Percentiles rank a stretch among this genome's conserved stretches.
phyloP scores from a whole-genome alignment of 2,329 filamentous ascomycete species.

The Botrytis paeoniae region DNA sequence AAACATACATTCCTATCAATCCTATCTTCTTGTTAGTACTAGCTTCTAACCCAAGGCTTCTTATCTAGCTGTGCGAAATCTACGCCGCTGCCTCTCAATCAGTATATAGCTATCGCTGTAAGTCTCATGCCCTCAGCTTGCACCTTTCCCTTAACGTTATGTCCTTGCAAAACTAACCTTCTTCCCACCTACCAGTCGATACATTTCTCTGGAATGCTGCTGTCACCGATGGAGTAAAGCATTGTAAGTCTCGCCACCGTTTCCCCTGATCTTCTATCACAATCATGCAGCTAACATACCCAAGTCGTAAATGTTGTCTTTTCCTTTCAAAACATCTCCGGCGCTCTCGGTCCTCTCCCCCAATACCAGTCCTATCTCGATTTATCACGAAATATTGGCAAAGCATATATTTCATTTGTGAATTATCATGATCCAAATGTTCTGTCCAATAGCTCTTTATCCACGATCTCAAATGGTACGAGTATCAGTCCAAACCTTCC shows the following conservation, averaged over 20 bases:
- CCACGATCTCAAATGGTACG: constrained; percentile 9
- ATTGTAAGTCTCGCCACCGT: constrained; percentile 34
- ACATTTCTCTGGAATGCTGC: constrained; percentile 43
- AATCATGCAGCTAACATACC: not conserved
- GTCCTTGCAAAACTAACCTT: not conserved
- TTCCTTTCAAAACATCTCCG: constrained; percentile 50
- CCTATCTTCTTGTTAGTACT: not conserved
- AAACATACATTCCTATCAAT: not conserved
- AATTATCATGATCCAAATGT: constrained; percentile 44
- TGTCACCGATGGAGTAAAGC: constrained; percentile 44
- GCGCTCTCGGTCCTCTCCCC: constrained; percentile 46
- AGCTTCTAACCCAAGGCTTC: not conserved
- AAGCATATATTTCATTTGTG: constrained; percentile 41
- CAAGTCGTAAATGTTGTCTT: constrained; percentile 47
- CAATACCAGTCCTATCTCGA: constrained; percentile 41
- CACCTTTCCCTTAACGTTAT: too few species aligned
- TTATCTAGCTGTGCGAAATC: constrained; percentile 42
- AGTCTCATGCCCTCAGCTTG: not conserved
- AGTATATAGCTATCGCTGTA: constrained; percentile 48
- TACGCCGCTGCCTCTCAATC: constrained; percentile 38
- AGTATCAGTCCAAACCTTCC: constrained; percentile 36
- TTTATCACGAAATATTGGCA: constrained; percentile 31
- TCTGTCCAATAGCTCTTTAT: not conserved
- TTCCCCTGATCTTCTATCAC: not conserved
- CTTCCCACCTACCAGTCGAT: constrained; percentile 37